These are phyloP conservation scores for Brassica carinata DNA, from an alignment of 345 rosid genomes.

Conservation along the genomic window DNA sequence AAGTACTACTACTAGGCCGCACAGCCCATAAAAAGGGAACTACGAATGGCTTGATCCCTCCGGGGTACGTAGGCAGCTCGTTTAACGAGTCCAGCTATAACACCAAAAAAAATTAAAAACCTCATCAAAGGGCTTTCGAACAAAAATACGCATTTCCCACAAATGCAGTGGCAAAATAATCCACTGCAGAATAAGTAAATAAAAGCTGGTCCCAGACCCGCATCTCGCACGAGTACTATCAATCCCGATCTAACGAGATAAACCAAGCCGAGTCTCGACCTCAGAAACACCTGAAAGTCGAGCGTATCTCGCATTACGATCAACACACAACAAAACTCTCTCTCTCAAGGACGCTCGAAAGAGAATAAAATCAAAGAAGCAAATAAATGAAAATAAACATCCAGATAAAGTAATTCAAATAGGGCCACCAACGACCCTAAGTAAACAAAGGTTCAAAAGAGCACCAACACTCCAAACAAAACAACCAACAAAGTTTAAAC, in stretches of 20 bases:
- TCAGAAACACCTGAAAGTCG: neutral
- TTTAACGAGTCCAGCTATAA: neutral
- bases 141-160: neutral
- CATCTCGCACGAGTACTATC: neutral
- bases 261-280: neutral
- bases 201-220: neutral
- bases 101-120: neutral
- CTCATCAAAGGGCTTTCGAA: neutral
- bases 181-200: neutral
- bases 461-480: neutral
- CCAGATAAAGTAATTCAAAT: neutral
- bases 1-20: neutral
- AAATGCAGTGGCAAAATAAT: neutral
- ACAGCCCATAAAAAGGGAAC: neutral
- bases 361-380: too few relatives aligned
- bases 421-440: neutral
- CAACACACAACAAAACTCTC: too few relatives aligned
- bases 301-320: neutral
- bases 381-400: too few relatives aligned
- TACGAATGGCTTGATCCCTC: neutral
- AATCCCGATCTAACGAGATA: neutral
- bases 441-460: neutral
- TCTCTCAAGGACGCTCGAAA: too few relatives aligned
- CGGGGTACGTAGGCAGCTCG: neutral
- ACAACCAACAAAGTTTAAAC: too few relatives aligned